Base-by-base conservation (phyloP, 208 protist species). In the Acanthamoeba culbertsoni region DNA sequence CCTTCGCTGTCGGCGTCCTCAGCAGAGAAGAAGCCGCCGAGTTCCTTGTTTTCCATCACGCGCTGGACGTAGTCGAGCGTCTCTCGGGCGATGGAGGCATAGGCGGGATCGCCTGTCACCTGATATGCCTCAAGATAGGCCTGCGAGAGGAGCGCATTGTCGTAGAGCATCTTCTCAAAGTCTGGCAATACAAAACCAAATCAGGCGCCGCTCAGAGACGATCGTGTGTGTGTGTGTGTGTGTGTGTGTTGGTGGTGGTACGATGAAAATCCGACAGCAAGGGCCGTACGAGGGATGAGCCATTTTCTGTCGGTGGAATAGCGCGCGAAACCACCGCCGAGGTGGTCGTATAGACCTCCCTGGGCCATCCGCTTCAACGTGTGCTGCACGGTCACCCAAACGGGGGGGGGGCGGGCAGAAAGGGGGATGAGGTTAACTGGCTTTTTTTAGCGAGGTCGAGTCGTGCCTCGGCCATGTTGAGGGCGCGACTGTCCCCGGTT, bases 341-440 rank as follows among this genome's bases (percentile, higher is more conserved):
- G n/a, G 35, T 94, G 94, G 46, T 95, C 94, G 33, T 95, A 91
- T 26, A 95, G 68, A 5, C 94, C 94, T 14, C 94, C 94, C 45
- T 90, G 35, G 33, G 86, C 77, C 94, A 95, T 95, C 28, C 59
- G 46, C n/a, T 79, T 40, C 75, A 95, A 48, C 33, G 94, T 95
- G 42, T 92, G 46, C 42, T 92, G 86, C 2, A 51, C 3, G n/a
- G 16, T n/a, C 0, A 53, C 1, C 6, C 23, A 5, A 43, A 18
- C 42, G 20, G 18, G 31, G 23, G 10, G 42, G 14, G 8, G n/a
- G n/a, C n/a, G n/a, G 33, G 0, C 8, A 65, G 51, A 4, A 14
- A 59, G 3, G 75, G n/a, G 46, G 33, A 3, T 2, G 75, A 57
- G 26, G 14, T n/a, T 37, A 68, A 89, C 18, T 42, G 18, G 4